These are phyloP conservation scores for Cryptosporidium sp. DNA, from an alignment of 169 alveolate genomes.

Conservation along the genomic window DNA sequence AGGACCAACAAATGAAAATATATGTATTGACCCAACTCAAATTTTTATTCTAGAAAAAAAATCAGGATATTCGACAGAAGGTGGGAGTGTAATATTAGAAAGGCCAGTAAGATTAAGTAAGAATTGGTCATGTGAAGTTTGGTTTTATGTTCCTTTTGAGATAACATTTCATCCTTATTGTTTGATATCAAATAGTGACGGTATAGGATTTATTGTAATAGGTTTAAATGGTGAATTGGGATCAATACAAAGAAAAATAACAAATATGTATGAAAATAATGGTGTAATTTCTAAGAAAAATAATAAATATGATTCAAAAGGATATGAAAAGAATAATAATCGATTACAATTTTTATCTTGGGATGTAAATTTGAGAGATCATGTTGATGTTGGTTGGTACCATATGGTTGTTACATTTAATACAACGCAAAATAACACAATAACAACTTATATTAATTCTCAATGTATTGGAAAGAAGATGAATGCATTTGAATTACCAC, in stretches of 20 bases:
- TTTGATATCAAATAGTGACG: constrained; percentile 52
- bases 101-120: constrained; percentile 57
- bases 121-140: constrained; percentile 72
- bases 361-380: constrained; percentile 62
- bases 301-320: constrained; percentile 14
- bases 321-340: constrained; percentile 10
- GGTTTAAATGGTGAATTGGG: constrained; percentile 75
- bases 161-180: constrained; percentile 74
- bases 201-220: constrained; percentile 65
- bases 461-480: constrained; percentile 70
- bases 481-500: constrained; percentile 54
- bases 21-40: constrained; percentile 73
- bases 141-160: constrained; percentile 71
- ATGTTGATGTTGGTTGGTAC: constrained; percentile 47
- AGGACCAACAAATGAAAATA: constrained; percentile 74
- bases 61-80: constrained; percentile 64
- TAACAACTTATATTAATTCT: constrained; percentile 53
- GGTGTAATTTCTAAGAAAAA: not conserved
- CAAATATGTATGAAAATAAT: not conserved
- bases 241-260: constrained; percentile 56
- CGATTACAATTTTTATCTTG: constrained; percentile 47
- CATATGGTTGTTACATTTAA: constrained; percentile 63
- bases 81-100: constrained; percentile 59
- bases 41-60: constrained; percentile 68
- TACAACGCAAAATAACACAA: constrained; percentile 64